Percentiles rank a stretch among this genome's conserved stretches.
These are phyloP conservation scores for Pythium rhizo-oryzae DNA, from an alignment of 352 stramenopile genomes.

Conservation along the genomic window DNA sequence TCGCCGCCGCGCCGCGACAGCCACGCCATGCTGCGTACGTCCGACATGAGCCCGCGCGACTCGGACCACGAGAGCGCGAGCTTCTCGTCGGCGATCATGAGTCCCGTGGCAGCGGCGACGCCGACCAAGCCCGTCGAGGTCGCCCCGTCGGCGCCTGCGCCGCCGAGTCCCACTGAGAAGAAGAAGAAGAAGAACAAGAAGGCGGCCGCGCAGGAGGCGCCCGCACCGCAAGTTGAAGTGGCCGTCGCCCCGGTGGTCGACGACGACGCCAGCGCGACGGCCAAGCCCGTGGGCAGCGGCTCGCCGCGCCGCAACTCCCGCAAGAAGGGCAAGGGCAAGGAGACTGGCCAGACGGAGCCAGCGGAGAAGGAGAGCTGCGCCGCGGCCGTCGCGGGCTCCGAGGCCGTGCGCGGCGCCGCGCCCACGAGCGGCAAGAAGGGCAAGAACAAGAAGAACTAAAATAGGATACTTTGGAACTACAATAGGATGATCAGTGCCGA, in stretches of 20 bases:
- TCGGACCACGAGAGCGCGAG: slow-evolving; percentile 30
- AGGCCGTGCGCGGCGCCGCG: slow-evolving; percentile 16
- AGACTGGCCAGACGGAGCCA: not conserved
- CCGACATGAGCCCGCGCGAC: slow-evolving; percentile 30
- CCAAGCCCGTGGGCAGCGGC: not conserved
- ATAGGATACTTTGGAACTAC: not conserved
- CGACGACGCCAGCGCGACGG: not conserved
- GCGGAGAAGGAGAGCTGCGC: slow-evolving; percentile 8
- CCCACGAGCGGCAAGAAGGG: slow-evolving; percentile 26
- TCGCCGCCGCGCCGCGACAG: not conserved
- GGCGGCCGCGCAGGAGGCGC: too few species aligned
- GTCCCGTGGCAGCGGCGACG: slow-evolving; percentile 8
- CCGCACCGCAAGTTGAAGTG: not conserved
- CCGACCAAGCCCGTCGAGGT: not conserved
- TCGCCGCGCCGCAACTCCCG: slow-evolving; percentile 2
- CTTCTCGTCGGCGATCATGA: slow-evolving; percentile 29
- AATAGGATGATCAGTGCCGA: not conserved
- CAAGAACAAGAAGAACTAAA: slow-evolving; percentile 23
- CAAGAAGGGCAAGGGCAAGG: slow-evolving; percentile 22
- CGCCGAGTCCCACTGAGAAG: not conserved
- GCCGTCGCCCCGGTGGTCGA: not conserved
- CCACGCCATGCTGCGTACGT: slow-evolving; percentile 15
- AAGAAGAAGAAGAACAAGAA: not conserved
- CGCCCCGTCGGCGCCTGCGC: too few species aligned
- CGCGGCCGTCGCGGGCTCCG: not conserved